A percentile compares a stretch with the other conserved stretches of the same genome.
phyloP scores from a whole-genome alignment of 306 rosid genomes.

The Dalbergia cultrata region DNA sequence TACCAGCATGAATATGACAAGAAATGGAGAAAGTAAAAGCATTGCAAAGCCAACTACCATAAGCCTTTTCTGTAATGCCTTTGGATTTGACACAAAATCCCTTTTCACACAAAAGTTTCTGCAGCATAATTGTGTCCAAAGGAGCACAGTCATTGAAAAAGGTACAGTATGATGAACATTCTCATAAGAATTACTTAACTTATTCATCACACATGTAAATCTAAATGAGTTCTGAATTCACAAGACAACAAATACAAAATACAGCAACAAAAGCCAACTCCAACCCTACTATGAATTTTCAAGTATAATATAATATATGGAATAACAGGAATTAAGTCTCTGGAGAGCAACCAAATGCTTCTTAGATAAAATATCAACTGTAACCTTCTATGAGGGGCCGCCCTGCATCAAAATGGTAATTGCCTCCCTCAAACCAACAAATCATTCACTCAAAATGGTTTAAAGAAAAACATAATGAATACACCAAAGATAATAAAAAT shows the following conservation, averaged over 20 bases:
- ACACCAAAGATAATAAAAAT: no score
- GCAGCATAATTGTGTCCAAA: slow-evolving; percentile 45
- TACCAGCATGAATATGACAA: slow-evolving; percentile 94
- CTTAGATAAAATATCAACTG: background rate
- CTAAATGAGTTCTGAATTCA: background rate
- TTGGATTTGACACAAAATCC: slow-evolving; percentile 86
- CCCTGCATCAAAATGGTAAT: no score
- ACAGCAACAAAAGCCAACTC: background rate
- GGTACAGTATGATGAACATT: slow-evolving; percentile 1
- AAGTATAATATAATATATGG: background rate
- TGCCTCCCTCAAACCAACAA: no score
- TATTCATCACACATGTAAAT: background rate
- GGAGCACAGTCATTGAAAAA: slow-evolving; percentile 36
- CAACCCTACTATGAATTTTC: background rate
- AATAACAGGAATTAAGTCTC: slow-evolving; percentile 10
- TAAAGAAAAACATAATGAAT: no score
- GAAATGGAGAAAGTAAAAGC: slow-evolving; percentile 97
- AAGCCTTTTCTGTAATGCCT: slow-evolving; percentile 80
- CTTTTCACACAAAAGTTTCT: slow-evolving; percentile 79
- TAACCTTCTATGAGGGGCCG: background rate
- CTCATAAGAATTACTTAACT: slow-evolving; percentile 16
- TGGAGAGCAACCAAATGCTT: background rate
- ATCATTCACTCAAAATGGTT: no score
- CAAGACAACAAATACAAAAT: slow-evolving; percentile 25
- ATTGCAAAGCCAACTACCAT: slow-evolving; percentile 83